Percentiles rank a stretch among this genome's conserved stretches.
phyloP scores from a whole-genome alignment of 768 basidiomycete genomes.

The Rubroboletus satanas region DNA sequence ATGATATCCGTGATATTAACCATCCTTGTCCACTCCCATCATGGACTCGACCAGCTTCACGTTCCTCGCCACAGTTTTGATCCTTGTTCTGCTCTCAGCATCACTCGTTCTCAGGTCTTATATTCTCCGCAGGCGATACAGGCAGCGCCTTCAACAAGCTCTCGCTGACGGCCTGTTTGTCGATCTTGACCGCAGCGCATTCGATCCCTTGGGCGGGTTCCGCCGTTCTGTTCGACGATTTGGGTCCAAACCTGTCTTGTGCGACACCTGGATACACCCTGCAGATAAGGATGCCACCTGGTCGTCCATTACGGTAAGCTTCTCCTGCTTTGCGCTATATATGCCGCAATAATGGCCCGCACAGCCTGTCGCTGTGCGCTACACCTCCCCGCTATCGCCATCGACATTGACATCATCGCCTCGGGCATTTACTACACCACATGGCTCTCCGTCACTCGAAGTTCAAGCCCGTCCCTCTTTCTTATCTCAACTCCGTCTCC shows the following conservation, averaged over 20 bases:
- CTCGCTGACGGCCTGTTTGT: conserved; percentile 43
- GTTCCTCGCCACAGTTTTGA: conserved; percentile 66
- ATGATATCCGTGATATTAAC: neutral
- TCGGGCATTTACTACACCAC: neutral
- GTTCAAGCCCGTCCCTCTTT: neutral
- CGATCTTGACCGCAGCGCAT: conserved; percentile 26
- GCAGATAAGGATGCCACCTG: neutral
- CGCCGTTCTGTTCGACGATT: conserved; percentile 7
- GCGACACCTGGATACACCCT: conserved; percentile 15
- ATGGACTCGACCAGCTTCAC: conserved; percentile 48
- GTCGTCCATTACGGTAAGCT: conserved; percentile 17
- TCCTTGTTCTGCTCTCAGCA: conserved; percentile 62
- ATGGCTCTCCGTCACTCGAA: neutral
- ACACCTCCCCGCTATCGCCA: neutral
- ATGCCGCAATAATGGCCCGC: neutral
- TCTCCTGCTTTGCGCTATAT: neutral
- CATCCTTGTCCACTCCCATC: neutral
- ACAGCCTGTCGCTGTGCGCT: conserved; percentile 20
- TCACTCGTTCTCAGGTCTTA: conserved; percentile 63
- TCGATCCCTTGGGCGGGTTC: neutral
- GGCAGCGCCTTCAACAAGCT: conserved; percentile 49
- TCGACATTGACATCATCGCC: neutral
- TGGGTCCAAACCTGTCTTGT: conserved; percentile 14
- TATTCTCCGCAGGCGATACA: conserved; percentile 55
- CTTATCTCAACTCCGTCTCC: conserved; percentile 11